Evolutionary conservation across 805 yeast genomes (phyloP), one percentile per base, ranked within the genome.

Genomic region (Candida insectalens): DNA sequence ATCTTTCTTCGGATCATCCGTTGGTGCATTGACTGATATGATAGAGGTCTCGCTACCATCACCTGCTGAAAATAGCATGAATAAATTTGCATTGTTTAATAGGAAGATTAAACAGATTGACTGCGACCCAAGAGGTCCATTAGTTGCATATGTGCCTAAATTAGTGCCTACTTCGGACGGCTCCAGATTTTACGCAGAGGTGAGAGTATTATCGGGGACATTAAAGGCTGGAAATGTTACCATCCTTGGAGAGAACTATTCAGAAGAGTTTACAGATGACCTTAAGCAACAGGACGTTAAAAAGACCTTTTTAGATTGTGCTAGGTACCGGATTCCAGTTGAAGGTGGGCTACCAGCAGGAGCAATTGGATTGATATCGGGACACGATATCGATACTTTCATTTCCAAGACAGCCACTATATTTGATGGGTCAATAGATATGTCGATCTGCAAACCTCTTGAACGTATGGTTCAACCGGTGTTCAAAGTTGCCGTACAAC

Each of bases 401-500:
- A 63, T 80, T 27, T 63, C 66, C 13, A 83, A 80, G 45, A 62
- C 71, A 5, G 89, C 81, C 2, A 69, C 85, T 0, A 55, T 87
- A 0, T 57, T 60, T 42, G 66, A 54, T 6, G 29, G 36, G 4
- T 37, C 37, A 1, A 30, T 34, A n/a, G 47, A 50, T 9, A 42
- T 55, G 13, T 28, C 50, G 9, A 51, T 55, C n/a, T 63, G 69
- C 41, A 59, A 51, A 30, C 62, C 66, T 0, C 46, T 71, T 12
- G 64, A 66, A 29, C 66, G 63, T 38, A 52, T 75, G 3, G 53
- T 62, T 5, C 60, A 65, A 31, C 74, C 94, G 0, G 76, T 82
- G 2, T 73, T 83, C 46, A 84, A 85, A 47, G 71, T 89, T 3
- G 87, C 94, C 1, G 69, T 89, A 14, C 94, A 87, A 48, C 94